phyloP scores from a whole-genome alignment of 1,284 basidiomycete species.

The Apiotrichum sp. region DNA sequence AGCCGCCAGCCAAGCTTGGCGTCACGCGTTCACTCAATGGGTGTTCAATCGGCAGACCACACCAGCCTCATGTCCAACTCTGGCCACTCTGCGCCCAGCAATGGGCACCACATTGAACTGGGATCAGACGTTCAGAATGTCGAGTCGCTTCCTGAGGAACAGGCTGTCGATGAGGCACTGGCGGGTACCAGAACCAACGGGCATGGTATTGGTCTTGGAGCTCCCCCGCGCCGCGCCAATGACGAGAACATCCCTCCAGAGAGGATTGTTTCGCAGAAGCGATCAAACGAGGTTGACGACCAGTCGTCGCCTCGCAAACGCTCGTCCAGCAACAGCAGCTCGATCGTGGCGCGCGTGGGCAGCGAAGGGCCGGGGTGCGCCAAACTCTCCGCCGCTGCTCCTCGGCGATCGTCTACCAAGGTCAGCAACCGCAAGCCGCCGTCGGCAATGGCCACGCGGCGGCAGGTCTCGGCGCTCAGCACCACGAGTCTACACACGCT shows the following conservation, averaged over 20 bases:
- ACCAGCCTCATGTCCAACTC: background rate
- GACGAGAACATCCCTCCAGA: conserved; percentile 19
- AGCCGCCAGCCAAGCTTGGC: background rate
- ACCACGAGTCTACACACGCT: conserved; percentile 1
- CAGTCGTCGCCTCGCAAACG: conserved; percentile 37
- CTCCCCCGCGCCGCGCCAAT: conserved; percentile 24
- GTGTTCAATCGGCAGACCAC: background rate
- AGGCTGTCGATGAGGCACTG: too few relatives aligned
- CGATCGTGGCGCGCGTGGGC: conserved; percentile 15
- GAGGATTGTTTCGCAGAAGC: conserved; percentile 19
- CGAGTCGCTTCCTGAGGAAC: too few relatives aligned
- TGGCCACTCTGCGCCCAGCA: background rate
- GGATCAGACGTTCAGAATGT: background rate
- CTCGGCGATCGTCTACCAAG: background rate
- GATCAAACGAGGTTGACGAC: conserved; percentile 33
- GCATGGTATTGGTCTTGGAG: conserved; percentile 24
- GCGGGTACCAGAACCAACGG: background rate
- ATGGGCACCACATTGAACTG: background rate
- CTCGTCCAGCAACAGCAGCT: conserved; percentile 15
- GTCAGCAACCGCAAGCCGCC: background rate
- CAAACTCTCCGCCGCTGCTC: background rate
- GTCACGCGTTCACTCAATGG: background rate
- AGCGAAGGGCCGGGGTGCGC: conserved; percentile 12
- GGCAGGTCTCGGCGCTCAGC: conserved; percentile 2
- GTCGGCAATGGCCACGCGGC: conserved; percentile 1